Conservation (phyloP, 2,329 filamentous ascomycete genomes). For the Trichoderma pleuroti region DNA sequence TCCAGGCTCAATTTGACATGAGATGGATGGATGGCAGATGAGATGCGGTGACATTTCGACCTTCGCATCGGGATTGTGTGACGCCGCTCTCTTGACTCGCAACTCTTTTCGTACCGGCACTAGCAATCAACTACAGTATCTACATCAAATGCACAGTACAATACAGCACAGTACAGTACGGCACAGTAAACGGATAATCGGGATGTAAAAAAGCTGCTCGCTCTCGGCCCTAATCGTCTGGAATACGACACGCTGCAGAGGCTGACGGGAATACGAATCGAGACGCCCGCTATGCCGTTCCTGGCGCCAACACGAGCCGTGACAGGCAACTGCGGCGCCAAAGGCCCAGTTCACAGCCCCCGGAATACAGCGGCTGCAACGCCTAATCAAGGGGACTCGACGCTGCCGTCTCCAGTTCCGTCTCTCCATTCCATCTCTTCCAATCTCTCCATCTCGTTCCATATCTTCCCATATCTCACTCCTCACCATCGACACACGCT, state of each 20-base stretch:
- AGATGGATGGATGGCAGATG: not conserved
- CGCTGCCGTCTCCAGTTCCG: not conserved
- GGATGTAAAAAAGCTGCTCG: not conserved
- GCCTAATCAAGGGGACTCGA: not conserved
- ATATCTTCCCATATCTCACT: too few relatives aligned
- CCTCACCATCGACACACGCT: not conserved
- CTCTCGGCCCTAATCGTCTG: not conserved
- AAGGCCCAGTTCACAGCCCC: conserved; percentile 8
- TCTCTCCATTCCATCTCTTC: not conserved
- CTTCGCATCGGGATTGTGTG: not conserved
- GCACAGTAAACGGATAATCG: not conserved
- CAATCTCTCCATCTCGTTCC: not conserved
- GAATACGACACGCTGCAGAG: not conserved
- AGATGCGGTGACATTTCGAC: not conserved
- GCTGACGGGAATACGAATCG: conserved; percentile 12
- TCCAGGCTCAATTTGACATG: not conserved
- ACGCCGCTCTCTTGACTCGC: not conserved
- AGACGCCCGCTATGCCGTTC: conserved; percentile 6
- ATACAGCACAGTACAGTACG: too few relatives aligned
- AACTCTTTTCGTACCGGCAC: not conserved
- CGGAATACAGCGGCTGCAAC: not conserved
- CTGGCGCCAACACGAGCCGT: conserved; percentile 6
- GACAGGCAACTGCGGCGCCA: conserved; percentile 11
- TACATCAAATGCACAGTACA: too few relatives aligned
- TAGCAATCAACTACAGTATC: not conserved